Evolutionary conservation across 83 land plant genomes (phyloP).

Genomic region (Isoetes engelmannii): DNA sequence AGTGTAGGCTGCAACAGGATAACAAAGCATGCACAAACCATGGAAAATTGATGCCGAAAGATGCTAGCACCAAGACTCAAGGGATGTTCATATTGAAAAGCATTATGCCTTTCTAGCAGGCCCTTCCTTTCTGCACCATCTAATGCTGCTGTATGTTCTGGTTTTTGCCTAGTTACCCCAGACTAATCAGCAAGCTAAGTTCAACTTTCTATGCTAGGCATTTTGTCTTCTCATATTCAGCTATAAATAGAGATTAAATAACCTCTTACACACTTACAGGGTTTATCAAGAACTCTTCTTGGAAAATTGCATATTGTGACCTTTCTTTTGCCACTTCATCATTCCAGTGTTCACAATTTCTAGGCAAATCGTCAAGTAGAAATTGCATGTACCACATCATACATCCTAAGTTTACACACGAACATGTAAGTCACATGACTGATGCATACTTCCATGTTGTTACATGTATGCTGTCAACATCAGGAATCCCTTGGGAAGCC

Average conservation of each 20-base stretch:
- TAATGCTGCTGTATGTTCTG: slow-evolving; percentile 19
- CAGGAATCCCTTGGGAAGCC: slow-evolving; percentile 55
- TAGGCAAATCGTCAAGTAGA: slow-evolving; percentile 61
- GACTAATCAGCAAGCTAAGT: slow-evolving; percentile 46
- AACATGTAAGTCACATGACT: background rate
- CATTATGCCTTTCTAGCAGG: slow-evolving; percentile 45
- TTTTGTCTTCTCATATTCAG: background rate
- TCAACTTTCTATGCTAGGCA: background rate
- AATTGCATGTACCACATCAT: slow-evolving; percentile 30
- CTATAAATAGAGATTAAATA: background rate
- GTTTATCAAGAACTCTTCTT: slow-evolving; percentile 58
- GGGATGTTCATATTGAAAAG: slow-evolving; percentile 68
- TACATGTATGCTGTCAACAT: slow-evolving; percentile 49
- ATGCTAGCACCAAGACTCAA: slow-evolving; percentile 61
- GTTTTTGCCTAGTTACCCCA: slow-evolving; percentile 46
- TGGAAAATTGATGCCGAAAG: slow-evolving; percentile 65
- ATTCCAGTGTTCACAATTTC: slow-evolving; percentile 56
- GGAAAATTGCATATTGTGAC: slow-evolving; percentile 46
- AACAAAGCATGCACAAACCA: slow-evolving; percentile 33
- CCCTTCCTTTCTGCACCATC: slow-evolving; percentile 32
- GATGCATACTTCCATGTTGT: slow-evolving; percentile 56
- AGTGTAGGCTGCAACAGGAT: background rate
- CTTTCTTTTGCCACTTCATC: slow-evolving; percentile 51
- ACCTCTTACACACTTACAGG: slow-evolving; percentile 44
- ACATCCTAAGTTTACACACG: background rate